A percentile compares a stretch with the other conserved stretches of the same genome.
Evolutionary conservation across 1,139 yeast genomes (phyloP).

Genomic region (Yamadazyma atmosphaerica): DNA sequence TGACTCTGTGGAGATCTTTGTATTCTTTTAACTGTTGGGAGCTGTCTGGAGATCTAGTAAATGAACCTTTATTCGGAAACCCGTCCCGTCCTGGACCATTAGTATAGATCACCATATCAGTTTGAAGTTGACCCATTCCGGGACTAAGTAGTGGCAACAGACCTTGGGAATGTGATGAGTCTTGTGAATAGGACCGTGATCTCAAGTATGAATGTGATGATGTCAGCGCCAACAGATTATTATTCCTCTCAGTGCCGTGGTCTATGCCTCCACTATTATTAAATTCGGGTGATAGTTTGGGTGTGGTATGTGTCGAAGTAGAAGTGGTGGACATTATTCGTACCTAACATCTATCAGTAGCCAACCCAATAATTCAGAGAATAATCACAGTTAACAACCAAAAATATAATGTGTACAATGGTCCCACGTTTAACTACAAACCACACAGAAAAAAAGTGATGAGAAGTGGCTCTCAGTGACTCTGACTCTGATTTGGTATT

Average conservation of each 20-base stretch:
- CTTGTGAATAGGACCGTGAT: not conserved
- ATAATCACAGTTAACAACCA: not conserved
- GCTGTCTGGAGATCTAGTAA: conserved; percentile 1
- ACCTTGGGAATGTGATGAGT: not conserved
- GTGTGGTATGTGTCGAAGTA: conserved; percentile 16
- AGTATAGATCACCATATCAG: not conserved
- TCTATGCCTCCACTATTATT: not conserved
- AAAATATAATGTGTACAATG: not conserved
- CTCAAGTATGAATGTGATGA: not conserved
- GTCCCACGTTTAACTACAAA: not conserved
- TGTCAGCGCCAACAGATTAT: not conserved
- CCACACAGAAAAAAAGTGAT: not conserved
- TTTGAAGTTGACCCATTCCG: not conserved
- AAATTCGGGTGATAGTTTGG: conserved; percentile 14
- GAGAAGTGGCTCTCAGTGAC: too few species aligned
- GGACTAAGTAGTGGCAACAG: not conserved
- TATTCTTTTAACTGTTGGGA: conserved; percentile 2
- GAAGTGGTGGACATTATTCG: conserved; percentile 14
- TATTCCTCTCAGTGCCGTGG: not conserved
- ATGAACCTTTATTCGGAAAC: not conserved
- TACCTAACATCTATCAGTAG: not conserved
- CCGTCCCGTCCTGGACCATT: not conserved
- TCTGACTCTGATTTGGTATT: too few species aligned
- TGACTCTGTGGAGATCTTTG: not conserved
- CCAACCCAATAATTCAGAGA: too few species aligned